Evolutionary conservation across 495 filamentous ascomycete species (phyloP), one percentile per base, ranked within the genome.

Genomic region (Copromyces sp.): DNA sequence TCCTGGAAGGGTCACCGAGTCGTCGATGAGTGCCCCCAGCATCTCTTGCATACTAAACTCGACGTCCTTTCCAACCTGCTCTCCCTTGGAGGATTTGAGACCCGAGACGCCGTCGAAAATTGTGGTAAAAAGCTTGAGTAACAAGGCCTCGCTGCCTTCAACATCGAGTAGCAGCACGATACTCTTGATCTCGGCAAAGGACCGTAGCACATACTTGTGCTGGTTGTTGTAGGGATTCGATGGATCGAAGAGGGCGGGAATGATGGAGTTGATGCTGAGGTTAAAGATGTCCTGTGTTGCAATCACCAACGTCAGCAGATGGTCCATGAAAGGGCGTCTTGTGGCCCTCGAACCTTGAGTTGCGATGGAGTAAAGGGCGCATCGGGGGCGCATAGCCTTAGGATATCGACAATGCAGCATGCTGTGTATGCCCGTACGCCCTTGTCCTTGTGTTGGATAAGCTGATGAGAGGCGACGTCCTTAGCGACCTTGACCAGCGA

Each of bases 21-120:
- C 95, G 75, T 98, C 96, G 32, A 98, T 90, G 53, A 99, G 84
- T 4, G 89, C 92, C 4, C 90, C 89, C 20, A 99, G 86, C 35
- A 98, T 86, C 59, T 90, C 87, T 6, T 91, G 95, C 93, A 98
- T 94, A 76, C 94, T 89, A 74, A 91, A 93, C 77, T 98, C 93
- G 68, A 98, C 92, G 81, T 95, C 94, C 83, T 94, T 97, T 45
- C 90, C 89, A 44, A 97, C 83, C 73, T 92, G 87, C 78, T 96
- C 94, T 3, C 92, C 93, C 3, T 89, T 89, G 2, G 90, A 86
- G 1, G 90, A 84, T 76, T 92, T 94, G 7, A 89, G 87, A 0
- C 91, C 90, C 0, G 94, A 95, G 39, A 98, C 89, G 39, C 95
- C 93, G 80, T 99, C 95, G 80, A 99, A 99, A 78, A 94, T 95